Evolutionary conservation across 139 green algal genomes (phyloP), one percentile per base, ranked within the genome.

Genomic region (Chlamydomonas sphaeroides): DNA sequence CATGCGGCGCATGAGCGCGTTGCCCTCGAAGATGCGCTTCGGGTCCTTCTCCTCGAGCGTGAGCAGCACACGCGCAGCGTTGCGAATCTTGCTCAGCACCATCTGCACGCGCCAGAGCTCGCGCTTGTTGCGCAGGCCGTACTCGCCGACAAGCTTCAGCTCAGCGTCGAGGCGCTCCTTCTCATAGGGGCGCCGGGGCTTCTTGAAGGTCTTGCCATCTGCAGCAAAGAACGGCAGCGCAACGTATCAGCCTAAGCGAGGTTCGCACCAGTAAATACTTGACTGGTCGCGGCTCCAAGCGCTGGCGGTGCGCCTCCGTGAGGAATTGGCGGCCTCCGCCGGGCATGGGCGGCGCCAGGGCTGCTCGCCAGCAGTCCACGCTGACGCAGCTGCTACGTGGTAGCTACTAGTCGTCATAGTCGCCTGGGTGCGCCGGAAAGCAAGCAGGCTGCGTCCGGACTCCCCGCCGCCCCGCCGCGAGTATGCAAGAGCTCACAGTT

Each of bases 131-230:
- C 97, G 94, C 71, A 99, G 95, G 73, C 97, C 97, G 80, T 98
- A 99, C 92, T 99, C 97, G 81, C 97, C 97, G 41, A 99, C 96
- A n/a, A 98, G 87, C 95, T 99, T 99, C 90, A 99, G 89, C 94
- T 99, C 97, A 49, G 90, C 89, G 84, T 99, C 97, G 75, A 99
- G 91, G 69, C 97, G 97, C 88, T 99, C 97, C 95, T 99, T 99
- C 96, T 99, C 97, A 86, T 98, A 99, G 57, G 97, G 97, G 90
- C 97, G 95, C 74, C 97, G 89, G 33, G 97, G 97, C 95, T 98
- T 98, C 92, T 99, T 99, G 91, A 98, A 99, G 51, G 97, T 99
- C 92, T 99, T 99, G 84, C 94, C 94, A 91, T 98, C 95, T 98
- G 92, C 79, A 35, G 42, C 3, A 17, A 53, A 36, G 35, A 48